Conservation (phyloP, 805 yeast genomes). For the Ogataea henricii region DNA sequence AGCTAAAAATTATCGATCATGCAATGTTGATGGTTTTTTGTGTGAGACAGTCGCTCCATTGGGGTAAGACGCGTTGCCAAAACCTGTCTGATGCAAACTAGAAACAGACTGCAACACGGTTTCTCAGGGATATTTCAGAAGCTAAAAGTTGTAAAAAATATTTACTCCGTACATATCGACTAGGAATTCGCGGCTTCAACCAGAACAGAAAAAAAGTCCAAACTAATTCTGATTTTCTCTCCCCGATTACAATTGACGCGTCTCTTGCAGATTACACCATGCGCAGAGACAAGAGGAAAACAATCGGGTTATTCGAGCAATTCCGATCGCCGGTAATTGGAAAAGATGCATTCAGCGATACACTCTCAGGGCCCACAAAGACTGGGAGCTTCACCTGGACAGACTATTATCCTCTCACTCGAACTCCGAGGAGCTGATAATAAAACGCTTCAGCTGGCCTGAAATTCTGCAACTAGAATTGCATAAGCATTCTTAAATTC, state of each 20-base stretch:
- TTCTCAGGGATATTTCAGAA: background rate
- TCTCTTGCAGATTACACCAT: background rate
- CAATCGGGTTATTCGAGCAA: background rate
- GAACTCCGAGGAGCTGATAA: too few species aligned
- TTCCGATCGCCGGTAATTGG: background rate
- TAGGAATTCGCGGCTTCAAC: conserved; percentile 2
- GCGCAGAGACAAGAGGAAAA: background rate
- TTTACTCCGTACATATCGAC: background rate
- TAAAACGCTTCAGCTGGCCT: too few species aligned
- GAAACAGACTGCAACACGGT: background rate
- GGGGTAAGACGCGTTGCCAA: background rate
- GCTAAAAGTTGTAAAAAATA: background rate
- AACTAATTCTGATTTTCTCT: background rate
- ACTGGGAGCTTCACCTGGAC: background rate
- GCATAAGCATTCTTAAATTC: too few species aligned
- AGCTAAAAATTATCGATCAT: too few species aligned
- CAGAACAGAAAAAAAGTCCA: background rate
- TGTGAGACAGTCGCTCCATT: conserved; percentile 1
- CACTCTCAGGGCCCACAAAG: background rate
- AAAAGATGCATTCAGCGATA: background rate
- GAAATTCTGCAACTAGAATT: too few species aligned
- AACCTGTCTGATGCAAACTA: conserved; percentile 1
- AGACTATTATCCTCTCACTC: too few species aligned
- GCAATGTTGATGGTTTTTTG: too few species aligned
- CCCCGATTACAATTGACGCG: conserved; percentile 4